Conservation (phyloP, 2,329 filamentous ascomycete genomes). For the Fonsecaea monophora region DNA sequence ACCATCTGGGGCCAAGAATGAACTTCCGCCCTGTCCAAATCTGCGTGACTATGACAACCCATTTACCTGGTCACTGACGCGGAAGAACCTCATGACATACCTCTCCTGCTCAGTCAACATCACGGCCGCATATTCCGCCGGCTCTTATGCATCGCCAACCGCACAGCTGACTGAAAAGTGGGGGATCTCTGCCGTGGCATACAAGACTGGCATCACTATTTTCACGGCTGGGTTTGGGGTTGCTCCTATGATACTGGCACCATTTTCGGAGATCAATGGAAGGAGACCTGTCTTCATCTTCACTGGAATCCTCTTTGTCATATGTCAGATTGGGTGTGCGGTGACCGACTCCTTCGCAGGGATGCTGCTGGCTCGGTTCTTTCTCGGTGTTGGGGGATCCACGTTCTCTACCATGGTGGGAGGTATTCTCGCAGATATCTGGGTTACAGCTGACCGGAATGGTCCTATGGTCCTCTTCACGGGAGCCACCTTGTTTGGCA, state of each 20-base stretch:
- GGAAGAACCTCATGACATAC: slow-evolving; percentile 75
- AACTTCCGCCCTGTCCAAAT: slow-evolving; percentile 58
- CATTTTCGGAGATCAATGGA: slow-evolving; percentile 87
- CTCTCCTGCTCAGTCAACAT: slow-evolving; percentile 78
- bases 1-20: slow-evolving; percentile 19
- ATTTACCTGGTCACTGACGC: slow-evolving; percentile 71
- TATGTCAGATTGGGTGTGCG: slow-evolving; percentile 71
- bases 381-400: slow-evolving; percentile 72
- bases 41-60: slow-evolving; percentile 72
- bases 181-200: slow-evolving; percentile 67
- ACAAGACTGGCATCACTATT: slow-evolving; percentile 73
- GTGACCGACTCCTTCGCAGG: slow-evolving; percentile 72
- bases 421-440: slow-evolving; percentile 89
- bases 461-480: slow-evolving; percentile 90
- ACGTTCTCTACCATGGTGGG: slow-evolving; percentile 89
- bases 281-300: slow-evolving; percentile 80
- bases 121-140: slow-evolving; percentile 80
- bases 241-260: slow-evolving; percentile 86
- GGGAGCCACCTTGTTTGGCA: slow-evolving; percentile 77
- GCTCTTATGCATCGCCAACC: slow-evolving; percentile 76
- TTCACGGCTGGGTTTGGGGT: slow-evolving; percentile 83
- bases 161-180: slow-evolving; percentile 70
- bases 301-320: slow-evolving; percentile 75
- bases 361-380: slow-evolving; percentile 74
- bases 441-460: slow-evolving; percentile 78